Evolutionary conservation across 1,139 yeast species (phyloP), one percentile per base, ranked within the genome.

Genomic region (Pichia sorboxylosa): DNA sequence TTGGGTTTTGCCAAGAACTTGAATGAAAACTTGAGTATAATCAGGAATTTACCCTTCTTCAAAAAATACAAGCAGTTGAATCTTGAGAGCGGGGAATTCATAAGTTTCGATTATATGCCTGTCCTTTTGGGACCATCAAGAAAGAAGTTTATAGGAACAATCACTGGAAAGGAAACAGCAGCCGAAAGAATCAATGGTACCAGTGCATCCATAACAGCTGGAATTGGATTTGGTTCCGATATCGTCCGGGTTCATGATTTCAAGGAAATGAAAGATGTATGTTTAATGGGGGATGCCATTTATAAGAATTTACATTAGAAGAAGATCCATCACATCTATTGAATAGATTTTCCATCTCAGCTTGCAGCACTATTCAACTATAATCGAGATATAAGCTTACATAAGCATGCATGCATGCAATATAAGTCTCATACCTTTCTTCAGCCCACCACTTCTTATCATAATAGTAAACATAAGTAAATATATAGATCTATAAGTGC

Each of bases 211-310:
- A 69, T 81, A 1, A 69, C 81, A 41, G 77, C 93, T 0, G 70
- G 90, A 43, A 68, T 87, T 26, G 76, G 77, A 16, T 80, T 72
- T 45, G 76, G 78, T 2, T 65, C 84, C 0, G 92, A 85, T 49
- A 77, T 90, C 24, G 81, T 90, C 1, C 62, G 99, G 34, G 94
- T 87, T 3, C 99, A 90, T 53, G 94, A 90, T 52, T 83, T 81
- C 17, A 61, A 57, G 36, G 79, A 71, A 39, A 73, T 77, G 51
- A 62, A 63, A 28, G 77, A 83, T 47, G 80, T 78, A 7, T 64
- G 73, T 17, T 55, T 60, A 24, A 63, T 81, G 42, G 85, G 87
- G 6, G 96, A 90, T 59, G 90, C 92, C 1, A 66, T 83, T 28
- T 81, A 82, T 51, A 69, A 48, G 29, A 39, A 40, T 9, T 29